Evolutionary conservation across 2,329 filamentous ascomycete genomes (phyloP), one percentile per base, ranked within the genome.

Genomic region (Elsinoe fawcettii): DNA sequence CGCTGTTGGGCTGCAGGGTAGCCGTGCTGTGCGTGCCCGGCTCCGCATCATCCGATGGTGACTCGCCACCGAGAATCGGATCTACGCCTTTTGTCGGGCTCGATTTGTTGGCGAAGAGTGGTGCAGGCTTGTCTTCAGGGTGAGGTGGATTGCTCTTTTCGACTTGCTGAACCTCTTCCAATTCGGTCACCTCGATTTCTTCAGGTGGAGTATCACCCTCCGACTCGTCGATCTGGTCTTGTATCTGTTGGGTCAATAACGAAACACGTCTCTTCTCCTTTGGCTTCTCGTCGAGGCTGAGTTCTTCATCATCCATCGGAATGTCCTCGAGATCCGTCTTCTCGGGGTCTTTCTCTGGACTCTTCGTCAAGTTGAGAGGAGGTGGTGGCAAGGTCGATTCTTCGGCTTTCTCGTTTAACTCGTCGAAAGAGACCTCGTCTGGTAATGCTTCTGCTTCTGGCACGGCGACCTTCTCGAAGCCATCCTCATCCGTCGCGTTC

Each of bases 401-500:
- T 44, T 65, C 69, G 20, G 72, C 69, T 58, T 75, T 76, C 67
- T 84, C 84, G 62, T 84, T 79, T 59, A 87, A 81, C 60, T 87
- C 83, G 61, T 87, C 82, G 36, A 85, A 87, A 1, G 80, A 82
- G 53, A 88, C 85, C 60, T 91, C 87, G 27, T 70, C 68, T 5
- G 65, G 66, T 6, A 69, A 55, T 16, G 82, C 82, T 64, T 90
- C 80, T 59, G 90, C 86, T 27, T 84, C 85, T 46, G 81, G 80
- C 22, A 78, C 76, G 46, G 77, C 77, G 8, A 97, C 91, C 71
- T 96, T 90, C 69, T 99, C 93, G 66, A 96, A 97, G 1, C 88
- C 89, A 67, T 97, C 93, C 62, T 93, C 88, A 63, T 96, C 90
- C 11, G 87, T 86, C 14, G 82, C 84, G 65, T 93, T 95, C 55